phyloP scores from a whole-genome alignment of 129 eudicot genomes.

The Flaveria brownii region DNA sequence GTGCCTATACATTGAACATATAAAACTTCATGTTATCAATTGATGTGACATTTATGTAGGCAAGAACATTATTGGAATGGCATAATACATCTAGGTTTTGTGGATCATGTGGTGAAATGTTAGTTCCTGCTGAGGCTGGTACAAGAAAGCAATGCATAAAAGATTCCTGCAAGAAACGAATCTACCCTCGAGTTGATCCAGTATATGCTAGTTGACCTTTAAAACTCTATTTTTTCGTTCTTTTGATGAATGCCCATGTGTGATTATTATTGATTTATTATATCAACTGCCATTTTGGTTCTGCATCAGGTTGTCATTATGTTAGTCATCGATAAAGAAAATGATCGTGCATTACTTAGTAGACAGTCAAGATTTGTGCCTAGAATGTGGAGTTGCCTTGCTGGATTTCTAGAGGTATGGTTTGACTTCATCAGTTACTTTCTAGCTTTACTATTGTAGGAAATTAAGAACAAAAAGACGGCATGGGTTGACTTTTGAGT shows the following conservation, averaged over 20 bases:
- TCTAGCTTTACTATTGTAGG: neutral
- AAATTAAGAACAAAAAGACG: neutral
- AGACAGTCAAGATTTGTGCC: constrained; percentile 85
- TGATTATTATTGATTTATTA: neutral
- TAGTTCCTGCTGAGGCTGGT: constrained; percentile 82
- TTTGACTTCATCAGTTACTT: neutral
- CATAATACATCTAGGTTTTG: constrained; percentile 75
- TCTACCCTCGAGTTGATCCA: constrained; percentile 96
- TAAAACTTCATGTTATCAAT: constrained; percentile 2
- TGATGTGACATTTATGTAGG: constrained; percentile 46
- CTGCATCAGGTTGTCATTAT: constrained; percentile 80
- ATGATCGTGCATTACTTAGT: constrained; percentile 75
- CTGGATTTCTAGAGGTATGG: constrained; percentile 84
- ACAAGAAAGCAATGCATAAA: constrained; percentile 71
- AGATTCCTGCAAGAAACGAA: constrained; percentile 68
- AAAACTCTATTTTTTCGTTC: neutral
- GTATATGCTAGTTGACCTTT: constrained; percentile 44
- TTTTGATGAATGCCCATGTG: neutral
- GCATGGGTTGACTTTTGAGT: neutral
- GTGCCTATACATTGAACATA: constrained; percentile 13
- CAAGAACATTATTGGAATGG: constrained; percentile 89
- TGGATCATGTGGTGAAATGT: constrained; percentile 75
- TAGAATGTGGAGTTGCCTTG: constrained; percentile 98
- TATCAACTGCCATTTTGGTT: neutral
- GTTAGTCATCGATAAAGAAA: constrained; percentile 85